Evolutionary conservation across 1,284 basidiomycete species (phyloP).

Genomic region (Takashimella tepidaria): DNA sequence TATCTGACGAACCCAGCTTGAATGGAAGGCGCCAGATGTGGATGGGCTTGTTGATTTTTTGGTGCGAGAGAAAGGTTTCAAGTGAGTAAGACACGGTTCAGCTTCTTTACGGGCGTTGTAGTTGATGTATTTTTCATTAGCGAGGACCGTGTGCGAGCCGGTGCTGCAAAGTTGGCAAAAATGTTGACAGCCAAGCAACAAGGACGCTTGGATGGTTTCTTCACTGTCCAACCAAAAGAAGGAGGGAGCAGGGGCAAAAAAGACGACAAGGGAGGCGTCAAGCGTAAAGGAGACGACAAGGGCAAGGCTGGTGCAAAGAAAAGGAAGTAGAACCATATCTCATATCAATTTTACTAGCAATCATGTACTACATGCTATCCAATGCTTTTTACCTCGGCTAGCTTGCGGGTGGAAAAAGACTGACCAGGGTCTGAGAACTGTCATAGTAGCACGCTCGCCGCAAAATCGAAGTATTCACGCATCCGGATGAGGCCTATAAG

Average conservation of each 20-base stretch:
- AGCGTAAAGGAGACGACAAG: constrained; percentile 54
- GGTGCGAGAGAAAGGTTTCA: constrained; percentile 94
- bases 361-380: no score
- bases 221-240: constrained; percentile 63
- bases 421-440: no score
- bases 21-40: constrained; percentile 90
- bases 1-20: constrained; percentile 71
- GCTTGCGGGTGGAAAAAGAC: no score
- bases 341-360: no score
- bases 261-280: constrained; percentile 39
- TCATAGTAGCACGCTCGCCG: no score
- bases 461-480: no score
- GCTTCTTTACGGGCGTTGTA: constrained; percentile 4
- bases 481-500: no score
- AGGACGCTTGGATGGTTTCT: constrained; percentile 93
- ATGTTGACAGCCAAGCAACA: constrained; percentile 89
- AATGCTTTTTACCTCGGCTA: no score
- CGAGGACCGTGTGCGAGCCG: constrained; percentile 93
- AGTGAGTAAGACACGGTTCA: constrained; percentile 55
- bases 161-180: constrained; percentile 86
- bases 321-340: constrained; percentile 30
- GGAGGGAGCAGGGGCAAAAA: constrained; percentile 30
- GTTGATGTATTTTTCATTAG: constrained; percentile 49
- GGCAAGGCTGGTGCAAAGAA: constrained; percentile 34
- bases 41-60: constrained; percentile 93